These are phyloP conservation scores for Arthrobotrys megalospora DNA, from an alignment of 2,329 filamentous ascomycete genomes.

Conservation along the genomic window DNA sequence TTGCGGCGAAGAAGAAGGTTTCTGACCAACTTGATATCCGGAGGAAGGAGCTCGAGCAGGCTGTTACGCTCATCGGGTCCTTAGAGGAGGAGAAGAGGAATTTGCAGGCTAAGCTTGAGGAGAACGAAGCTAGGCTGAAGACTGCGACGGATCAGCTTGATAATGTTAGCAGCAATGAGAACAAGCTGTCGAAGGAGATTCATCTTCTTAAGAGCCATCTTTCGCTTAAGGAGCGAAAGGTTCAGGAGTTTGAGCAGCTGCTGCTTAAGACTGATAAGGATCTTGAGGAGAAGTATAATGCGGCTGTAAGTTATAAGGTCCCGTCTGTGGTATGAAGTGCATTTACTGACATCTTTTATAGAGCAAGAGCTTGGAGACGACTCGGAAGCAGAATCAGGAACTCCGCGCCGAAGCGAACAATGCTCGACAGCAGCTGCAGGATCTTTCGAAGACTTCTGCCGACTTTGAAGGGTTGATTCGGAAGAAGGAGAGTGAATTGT, in stretches of 20 bases:
- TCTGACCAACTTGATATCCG: slow-evolving; percentile 87
- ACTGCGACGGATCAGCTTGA: slow-evolving; percentile 80
- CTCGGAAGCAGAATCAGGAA: slow-evolving; percentile 81
- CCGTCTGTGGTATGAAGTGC: neutral
- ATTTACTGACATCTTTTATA: slow-evolving; percentile 29
- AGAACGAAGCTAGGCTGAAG: slow-evolving; percentile 79
- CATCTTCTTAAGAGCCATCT: slow-evolving; percentile 93
- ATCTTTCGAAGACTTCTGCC: slow-evolving; percentile 90
- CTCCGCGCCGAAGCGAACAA: slow-evolving; percentile 84
- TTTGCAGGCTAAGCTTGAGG: slow-evolving; percentile 77
- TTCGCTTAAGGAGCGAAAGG: slow-evolving; percentile 87
- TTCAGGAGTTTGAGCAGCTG: slow-evolving; percentile 87
- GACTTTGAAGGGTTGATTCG: slow-evolving; percentile 95
- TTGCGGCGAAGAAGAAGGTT: slow-evolving; percentile 88
- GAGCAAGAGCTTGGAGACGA: slow-evolving; percentile 82
- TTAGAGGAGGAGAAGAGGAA: slow-evolving; percentile 89
- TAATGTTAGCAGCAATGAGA: slow-evolving; percentile 82
- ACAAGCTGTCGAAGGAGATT: slow-evolving; percentile 83
- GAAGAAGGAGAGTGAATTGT: slow-evolving; percentile 92
- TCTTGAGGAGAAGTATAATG: slow-evolving; percentile 84
- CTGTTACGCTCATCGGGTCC: slow-evolving; percentile 85
- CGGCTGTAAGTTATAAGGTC: slow-evolving; percentile 62
- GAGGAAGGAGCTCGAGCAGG: slow-evolving; percentile 89
- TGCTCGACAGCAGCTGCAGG: slow-evolving; percentile 85
- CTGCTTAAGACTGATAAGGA: slow-evolving; percentile 89